These are phyloP conservation scores for Zygoascus flipseniorum DNA, from an alignment of 805 yeast genomes.

Conservation along the genomic window DNA sequence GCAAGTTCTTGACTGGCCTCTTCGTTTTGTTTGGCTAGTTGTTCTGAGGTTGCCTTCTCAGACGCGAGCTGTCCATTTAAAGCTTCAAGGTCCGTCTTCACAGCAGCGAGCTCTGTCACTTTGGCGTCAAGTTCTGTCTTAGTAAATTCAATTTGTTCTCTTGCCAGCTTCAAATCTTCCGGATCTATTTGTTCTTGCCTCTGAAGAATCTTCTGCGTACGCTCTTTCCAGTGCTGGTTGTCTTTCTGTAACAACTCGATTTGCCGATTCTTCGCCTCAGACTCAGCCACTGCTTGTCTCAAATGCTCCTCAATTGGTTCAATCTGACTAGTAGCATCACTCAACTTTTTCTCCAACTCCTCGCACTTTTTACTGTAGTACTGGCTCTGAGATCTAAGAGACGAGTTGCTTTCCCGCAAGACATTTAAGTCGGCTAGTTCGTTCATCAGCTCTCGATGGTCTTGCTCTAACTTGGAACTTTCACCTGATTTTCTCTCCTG, in stretches of 20 bases:
- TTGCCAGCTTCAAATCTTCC: conserved; percentile 25
- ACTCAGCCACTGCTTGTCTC: conserved; percentile 31
- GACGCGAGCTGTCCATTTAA: conserved; percentile 10
- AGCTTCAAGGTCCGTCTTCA: conserved; percentile 23
- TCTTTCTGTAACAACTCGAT: conserved; percentile 43
- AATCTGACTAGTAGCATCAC: conserved; percentile 26
- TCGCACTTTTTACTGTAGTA: conserved; percentile 26
- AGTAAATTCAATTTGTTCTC: conserved; percentile 1
- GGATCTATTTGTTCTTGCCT: conserved; percentile 43
- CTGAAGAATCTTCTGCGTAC: conserved; percentile 40
- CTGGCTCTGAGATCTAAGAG: conserved; percentile 47
- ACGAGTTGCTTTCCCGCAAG: conserved; percentile 58
- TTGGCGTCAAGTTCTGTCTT: conserved; percentile 2
- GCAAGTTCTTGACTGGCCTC: conserved; percentile 5
- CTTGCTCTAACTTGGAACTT: conserved; percentile 18
- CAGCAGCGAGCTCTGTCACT: conserved; percentile 20
- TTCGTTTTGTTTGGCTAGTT: conserved; percentile 10
- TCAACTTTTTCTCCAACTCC: conserved; percentile 36
- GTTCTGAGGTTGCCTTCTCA: conserved; percentile 1
- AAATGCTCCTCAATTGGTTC: conserved; percentile 39
- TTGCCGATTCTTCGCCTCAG: conserved; percentile 43
- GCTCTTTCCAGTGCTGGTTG: conserved; percentile 48
- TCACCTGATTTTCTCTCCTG: conserved; percentile 13
- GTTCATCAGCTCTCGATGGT: conserved; percentile 39
- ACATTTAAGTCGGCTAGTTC: conserved; percentile 56